Evolutionary conservation across 129 eudicot genomes (phyloP), one percentile per base, ranked within the genome.

Genomic region (Tanacetum coccineum): DNA sequence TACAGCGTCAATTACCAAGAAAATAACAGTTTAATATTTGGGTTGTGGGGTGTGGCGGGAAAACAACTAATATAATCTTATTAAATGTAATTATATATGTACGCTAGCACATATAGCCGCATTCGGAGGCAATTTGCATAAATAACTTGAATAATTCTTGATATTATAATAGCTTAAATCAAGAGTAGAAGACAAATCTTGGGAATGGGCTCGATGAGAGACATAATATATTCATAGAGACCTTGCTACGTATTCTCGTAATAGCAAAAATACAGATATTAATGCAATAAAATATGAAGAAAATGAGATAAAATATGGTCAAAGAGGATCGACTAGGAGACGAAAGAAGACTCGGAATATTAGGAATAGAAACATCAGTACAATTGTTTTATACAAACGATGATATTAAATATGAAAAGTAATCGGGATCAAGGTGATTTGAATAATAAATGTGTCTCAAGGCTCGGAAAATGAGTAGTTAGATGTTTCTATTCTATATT

Each of bases 281-380:
- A 40, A 75, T 51, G 80, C 80, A 75, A 50, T 75, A 68, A 51
- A 68, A 60, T 60, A 76, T n/a, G 15, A 20, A 26, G 50, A 68
- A 59, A 67, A 75, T 67, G 70, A 68, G 74, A 68, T 56, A 49
- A 75, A 68, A 36, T 50, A 40, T 51, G 42, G 80, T 75, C 74
- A 75, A 75, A 68, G 58, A 68, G 74, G 64, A 75, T 75, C 63
- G 49, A 68, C 62, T 60, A 68, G 81, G 66, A 81, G 83, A 72
- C 81, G 74, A 79, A 83, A 77, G 68, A 59, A 62, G 39, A 75
- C 79, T 75, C 74, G 42, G 74, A 84, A 78, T 83, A 78, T 82
- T 84, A 73, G 89, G 96, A 89, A 89, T 87, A 86, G 95, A 93
- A 88, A 76, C 95, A 93, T 93, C 93, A 89, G 82, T 79, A 53